Conservation (phyloP, 345 rosid genomes). For the Salix exigua region DNA sequence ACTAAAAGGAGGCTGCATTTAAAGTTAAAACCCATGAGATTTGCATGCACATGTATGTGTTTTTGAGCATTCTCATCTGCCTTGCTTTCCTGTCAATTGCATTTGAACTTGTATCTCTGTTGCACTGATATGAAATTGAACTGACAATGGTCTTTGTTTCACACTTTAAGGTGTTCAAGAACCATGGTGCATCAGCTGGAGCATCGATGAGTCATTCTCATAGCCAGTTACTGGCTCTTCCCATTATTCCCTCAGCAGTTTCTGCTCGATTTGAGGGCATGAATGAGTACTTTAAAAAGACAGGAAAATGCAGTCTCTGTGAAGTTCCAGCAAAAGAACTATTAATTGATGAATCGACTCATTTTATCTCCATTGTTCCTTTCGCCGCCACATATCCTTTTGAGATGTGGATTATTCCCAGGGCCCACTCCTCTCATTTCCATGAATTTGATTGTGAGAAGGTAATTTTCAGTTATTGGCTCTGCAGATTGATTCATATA, state of each 20-base stretch:
- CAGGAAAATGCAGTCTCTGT: constrained; percentile 70
- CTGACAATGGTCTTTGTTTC: constrained; percentile 6
- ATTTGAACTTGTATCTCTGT: background rate
- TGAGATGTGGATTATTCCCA: constrained; percentile 84
- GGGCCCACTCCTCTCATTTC: constrained; percentile 62
- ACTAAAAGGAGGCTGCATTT: background rate
- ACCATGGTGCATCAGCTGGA: constrained; percentile 89
- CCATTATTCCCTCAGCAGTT: constrained; percentile 65
- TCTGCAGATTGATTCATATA: background rate
- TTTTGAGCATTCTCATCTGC: background rate
- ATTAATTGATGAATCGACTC: constrained; percentile 49
- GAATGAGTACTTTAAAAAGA: constrained; percentile 52
- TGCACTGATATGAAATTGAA: background rate
- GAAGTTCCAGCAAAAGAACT: constrained; percentile 48
- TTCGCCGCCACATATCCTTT: constrained; percentile 66
- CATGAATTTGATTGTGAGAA: constrained; percentile 54
- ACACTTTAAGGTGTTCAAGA: constrained; percentile 74
- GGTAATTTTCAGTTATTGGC: constrained; percentile 28
- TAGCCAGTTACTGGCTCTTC: constrained; percentile 80
- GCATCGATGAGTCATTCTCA: constrained; percentile 94
- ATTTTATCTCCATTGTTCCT: constrained; percentile 64
- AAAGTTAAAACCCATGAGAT: background rate
- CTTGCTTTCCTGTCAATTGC: background rate
- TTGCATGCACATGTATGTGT: background rate
- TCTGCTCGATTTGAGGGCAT: constrained; percentile 49